Evolutionary conservation across 257 asterid species (phyloP).

Genomic region (Nicotiana paniculata): DNA sequence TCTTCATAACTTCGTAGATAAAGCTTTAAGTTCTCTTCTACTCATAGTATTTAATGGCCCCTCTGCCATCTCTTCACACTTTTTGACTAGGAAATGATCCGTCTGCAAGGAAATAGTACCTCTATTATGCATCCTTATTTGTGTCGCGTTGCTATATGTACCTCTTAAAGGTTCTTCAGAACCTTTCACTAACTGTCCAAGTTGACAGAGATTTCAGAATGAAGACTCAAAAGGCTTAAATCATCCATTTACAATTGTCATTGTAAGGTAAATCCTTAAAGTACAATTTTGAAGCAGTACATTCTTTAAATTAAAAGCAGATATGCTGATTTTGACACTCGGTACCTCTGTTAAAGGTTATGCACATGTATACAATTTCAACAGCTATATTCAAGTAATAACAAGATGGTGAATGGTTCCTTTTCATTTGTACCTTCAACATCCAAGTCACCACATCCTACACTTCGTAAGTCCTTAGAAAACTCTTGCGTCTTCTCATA

Average conservation of each 20-base stretch:
- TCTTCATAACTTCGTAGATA: not conserved
- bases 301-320: not conserved
- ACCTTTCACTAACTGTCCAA: not conserved
- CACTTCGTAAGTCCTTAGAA: constrained; percentile 71
- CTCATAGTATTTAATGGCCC: not conserved
- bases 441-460: constrained; percentile 98
- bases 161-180: not conserved
- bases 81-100: not conserved
- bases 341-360: not conserved
- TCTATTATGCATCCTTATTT: not conserved
- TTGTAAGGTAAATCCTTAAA: not conserved
- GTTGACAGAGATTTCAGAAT: not conserved
- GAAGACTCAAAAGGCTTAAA: not conserved
- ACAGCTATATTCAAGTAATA: not conserved
- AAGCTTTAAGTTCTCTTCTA: not conserved
- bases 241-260: not conserved
- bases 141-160: not conserved
- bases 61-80: not conserved
- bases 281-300: not conserved
- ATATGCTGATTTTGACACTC: not conserved
- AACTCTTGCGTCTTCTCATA: constrained; percentile 94
- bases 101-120: not conserved
- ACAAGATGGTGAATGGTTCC: not conserved
- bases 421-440: constrained; percentile 57
- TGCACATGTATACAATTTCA: not conserved